A percentile compares a stretch with the other conserved stretches of the same genome.
phyloP scores from a whole-genome alignment of 192 early-diverging fungal genomes.

The Piromyces sp. region DNA sequence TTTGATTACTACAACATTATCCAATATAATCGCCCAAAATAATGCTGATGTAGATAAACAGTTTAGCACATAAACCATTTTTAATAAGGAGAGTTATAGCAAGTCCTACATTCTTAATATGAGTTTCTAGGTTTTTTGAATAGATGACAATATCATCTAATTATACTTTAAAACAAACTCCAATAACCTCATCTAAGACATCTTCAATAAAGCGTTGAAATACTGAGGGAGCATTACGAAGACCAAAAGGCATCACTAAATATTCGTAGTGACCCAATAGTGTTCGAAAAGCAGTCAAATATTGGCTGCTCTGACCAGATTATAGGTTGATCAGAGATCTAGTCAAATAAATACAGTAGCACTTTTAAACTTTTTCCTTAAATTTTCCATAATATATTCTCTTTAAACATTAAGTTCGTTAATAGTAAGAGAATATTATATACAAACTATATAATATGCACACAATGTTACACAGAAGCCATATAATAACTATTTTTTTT shows the following conservation, averaged over 20 bases:
- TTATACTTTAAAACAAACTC: background rate
- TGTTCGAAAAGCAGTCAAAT: no score
- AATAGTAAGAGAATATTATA: no score
- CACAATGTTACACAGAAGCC: no score
- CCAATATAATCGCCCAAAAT: no score
- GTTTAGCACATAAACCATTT: conserved; percentile 13
- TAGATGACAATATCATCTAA: conserved; percentile 14
- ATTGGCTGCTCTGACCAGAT: no score
- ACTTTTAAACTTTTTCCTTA: background rate
- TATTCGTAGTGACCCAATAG: conserved; percentile 7
- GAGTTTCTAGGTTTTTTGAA: conserved; percentile 5
- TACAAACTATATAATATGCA: no score
- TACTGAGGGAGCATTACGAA: background rate
- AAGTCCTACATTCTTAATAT: background rate
- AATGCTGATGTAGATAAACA: no score
- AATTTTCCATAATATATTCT: no score
- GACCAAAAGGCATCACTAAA: conserved; percentile 10
- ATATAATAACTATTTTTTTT: no score
- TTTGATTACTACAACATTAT: no score
- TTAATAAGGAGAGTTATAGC: conserved; percentile 12
- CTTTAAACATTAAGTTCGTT: no score
- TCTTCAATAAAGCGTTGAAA: conserved; percentile 22
- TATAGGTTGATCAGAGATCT: background rate
- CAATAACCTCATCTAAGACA: conserved; percentile 9
- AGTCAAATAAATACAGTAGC: conserved; percentile 10